A percentile compares a stretch with the other conserved stretches of the same genome.
phyloP scores from a whole-genome alignment of 306 rosid species.

The Dalbergia cultrata region DNA sequence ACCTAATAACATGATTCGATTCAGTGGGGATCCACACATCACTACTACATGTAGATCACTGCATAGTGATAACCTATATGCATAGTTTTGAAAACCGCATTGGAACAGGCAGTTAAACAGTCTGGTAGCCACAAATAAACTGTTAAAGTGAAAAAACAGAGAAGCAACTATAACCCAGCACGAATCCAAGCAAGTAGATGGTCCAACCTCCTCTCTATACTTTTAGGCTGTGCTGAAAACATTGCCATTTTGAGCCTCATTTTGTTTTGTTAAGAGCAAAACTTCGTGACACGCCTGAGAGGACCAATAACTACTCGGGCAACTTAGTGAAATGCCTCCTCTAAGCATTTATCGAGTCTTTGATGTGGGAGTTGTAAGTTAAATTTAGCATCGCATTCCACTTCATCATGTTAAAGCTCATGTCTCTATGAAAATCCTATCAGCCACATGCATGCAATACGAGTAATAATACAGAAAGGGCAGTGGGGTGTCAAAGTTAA shows the following conservation, averaged over 20 bases:
- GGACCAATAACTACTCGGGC: no score
- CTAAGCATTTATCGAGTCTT: neutral
- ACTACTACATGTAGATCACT: neutral
- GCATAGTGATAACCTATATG: no score
- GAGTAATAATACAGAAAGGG: neutral
- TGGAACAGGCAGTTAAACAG: no score
- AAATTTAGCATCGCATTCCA: neutral
- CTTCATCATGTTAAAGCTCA: neutral
- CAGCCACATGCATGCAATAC: neutral
- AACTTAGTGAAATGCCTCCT: no score
- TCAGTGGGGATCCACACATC: constrained; percentile 6
- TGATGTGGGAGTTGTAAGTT: neutral
- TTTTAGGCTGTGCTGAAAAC: neutral
- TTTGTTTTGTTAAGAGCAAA: neutral
- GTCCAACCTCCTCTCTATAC: neutral
- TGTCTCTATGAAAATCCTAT: neutral
- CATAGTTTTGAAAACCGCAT: no score
- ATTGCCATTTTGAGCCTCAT: neutral
- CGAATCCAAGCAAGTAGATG: neutral
- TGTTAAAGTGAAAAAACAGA: no score
- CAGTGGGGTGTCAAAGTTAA: neutral
- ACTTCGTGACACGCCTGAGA: no score
- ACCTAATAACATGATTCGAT: constrained; percentile 3
- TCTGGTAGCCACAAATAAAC: no score
- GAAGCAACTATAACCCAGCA: neutral